Conservation (phyloP, 495 filamentous ascomycete genomes). For the Neurospora sp. region DNA sequence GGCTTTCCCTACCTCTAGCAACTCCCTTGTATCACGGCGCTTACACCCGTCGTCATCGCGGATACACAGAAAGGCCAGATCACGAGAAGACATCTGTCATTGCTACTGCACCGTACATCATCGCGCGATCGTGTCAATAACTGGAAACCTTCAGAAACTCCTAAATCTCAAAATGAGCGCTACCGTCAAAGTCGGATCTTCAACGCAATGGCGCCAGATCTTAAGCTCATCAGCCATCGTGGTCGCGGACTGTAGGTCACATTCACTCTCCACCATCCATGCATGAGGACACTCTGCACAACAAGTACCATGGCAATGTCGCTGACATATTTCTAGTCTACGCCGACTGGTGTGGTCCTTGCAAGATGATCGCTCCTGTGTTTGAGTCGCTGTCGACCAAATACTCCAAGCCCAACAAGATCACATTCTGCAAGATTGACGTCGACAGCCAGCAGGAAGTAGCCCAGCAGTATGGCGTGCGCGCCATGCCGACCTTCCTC, state of each 20-base stretch:
- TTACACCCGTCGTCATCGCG: not conserved
- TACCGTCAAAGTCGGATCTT: constrained; percentile 28
- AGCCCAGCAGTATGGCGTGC: constrained; percentile 42
- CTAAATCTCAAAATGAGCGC: constrained; percentile 13
- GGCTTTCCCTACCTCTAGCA: not conserved
- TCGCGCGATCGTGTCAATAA: not conserved
- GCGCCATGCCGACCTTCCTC: constrained; percentile 78
- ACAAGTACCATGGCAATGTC: constrained; percentile 2
- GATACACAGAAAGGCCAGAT: not conserved
- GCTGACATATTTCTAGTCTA: constrained; percentile 34
- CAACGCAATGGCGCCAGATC: constrained; percentile 34
- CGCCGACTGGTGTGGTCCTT: constrained; percentile 63
- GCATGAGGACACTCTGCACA: not conserved
- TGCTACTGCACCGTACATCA: not conserved
- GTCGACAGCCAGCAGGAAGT: constrained; percentile 49
- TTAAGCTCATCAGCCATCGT: constrained; percentile 33
- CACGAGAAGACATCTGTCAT: not conserved
- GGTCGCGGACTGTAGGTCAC: constrained; percentile 36
- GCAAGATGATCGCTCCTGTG: constrained; percentile 58
- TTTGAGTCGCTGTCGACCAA: constrained; percentile 49
- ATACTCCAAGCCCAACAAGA: constrained; percentile 41
- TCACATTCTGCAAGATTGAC: constrained; percentile 54
- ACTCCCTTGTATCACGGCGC: not conserved
- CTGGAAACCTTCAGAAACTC: not conserved
- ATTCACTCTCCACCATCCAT: not conserved